Evolutionary conservation across 192 early-diverging fungal genomes (phyloP), one percentile per base, ranked within the genome.

Genomic region (Coemansia asiatica): DNA sequence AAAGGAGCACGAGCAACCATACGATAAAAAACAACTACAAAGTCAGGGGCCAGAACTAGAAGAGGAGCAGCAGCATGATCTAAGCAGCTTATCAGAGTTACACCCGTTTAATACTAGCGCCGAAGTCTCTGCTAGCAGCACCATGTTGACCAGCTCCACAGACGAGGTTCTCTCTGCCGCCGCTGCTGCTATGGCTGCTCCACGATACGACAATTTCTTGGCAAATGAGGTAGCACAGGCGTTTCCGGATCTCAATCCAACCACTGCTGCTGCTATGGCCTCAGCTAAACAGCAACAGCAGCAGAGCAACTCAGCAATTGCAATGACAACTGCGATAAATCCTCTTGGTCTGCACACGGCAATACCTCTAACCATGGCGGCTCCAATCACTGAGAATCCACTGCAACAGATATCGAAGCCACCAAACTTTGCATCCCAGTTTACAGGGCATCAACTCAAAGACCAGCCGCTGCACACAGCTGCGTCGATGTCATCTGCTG

Each of bases 101-200:
- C 26, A 13, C 26, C 13, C 16, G 54, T 5, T 21, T 16, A 6
- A 56, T 56, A 18, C 54, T 29, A 56, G 54, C 54, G 12, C 16
- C 27, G 19, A 19, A 26, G 12, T 22, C 22, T 53, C 54, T 56
- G 54, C 40, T 13, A 13, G 13, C 40, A 44, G 16, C 16, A 1
- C 13, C 40, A 13, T 26, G 16, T 29, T 56, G 26, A 5, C 54
- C 6, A n/a, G 28, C 2, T 56, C 54, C 54, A 56, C 12, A 56
- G 26, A 38, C 36, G 21, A 19, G 2, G 62, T 51, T 22, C 56
- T 56, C 19, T 48, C 74, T 7, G 53, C 36, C 8, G 60, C 61
- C 4, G 74, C 60, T 16, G 56, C 65, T 51, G 65, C 47, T 19
- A 31, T 50, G n/a, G 65, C 44, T 23, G 49, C 65, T 49, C 33